These are phyloP conservation scores for Penicillium herquei DNA, from an alignment of 495 filamentous ascomycete genomes.

Conservation along the genomic window DNA sequence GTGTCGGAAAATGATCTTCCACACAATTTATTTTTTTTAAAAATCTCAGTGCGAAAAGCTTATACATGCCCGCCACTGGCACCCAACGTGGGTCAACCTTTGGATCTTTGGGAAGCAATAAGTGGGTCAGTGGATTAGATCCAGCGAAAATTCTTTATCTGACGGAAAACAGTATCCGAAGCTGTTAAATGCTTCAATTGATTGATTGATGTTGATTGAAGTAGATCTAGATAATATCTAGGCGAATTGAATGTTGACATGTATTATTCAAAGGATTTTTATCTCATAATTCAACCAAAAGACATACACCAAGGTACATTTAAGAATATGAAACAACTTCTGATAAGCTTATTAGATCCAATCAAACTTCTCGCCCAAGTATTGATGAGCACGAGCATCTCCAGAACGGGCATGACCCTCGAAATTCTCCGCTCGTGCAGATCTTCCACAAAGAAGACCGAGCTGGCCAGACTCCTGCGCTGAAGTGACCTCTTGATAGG, in stretches of 20 bases:
- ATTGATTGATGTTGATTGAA: no score
- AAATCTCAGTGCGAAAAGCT: no score
- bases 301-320: not conserved
- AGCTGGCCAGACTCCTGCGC: constrained; percentile 47
- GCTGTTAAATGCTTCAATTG: not conserved
- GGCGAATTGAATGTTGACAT: no score
- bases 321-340: not conserved
- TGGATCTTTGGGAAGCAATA: not conserved
- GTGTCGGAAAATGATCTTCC: not conserved
- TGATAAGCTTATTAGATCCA: constrained; percentile 35
- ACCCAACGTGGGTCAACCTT: not conserved
- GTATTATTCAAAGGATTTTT: no score
- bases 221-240: not conserved
- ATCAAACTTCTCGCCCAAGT: constrained; percentile 38
- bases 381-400: constrained; percentile 43
- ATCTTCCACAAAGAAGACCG: constrained; percentile 48
- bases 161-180: not conserved
- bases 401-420: constrained; percentile 54
- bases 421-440: constrained; percentile 52
- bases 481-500: constrained; percentile 50
- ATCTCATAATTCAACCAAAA: not conserved
- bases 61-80: no score
- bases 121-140: not conserved
- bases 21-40: no score
- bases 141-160: not conserved